These are phyloP conservation scores for Quercus wislizeni DNA, from an alignment of 306 rosid genomes.

Conservation along the genomic window DNA sequence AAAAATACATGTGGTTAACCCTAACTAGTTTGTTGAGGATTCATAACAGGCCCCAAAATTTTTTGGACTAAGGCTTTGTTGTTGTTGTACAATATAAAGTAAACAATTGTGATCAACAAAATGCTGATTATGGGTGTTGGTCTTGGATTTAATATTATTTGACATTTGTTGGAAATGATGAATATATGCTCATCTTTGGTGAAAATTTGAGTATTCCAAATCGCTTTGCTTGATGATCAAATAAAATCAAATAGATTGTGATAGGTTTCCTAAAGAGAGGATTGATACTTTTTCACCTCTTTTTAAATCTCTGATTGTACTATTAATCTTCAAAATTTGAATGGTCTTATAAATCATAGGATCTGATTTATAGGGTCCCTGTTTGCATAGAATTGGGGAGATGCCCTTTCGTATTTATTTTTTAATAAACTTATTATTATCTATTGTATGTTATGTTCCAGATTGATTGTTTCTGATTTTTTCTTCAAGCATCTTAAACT, in stretches of 20 bases:
- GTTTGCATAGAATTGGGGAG: neutral
- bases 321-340: neutral
- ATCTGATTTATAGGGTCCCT: neutral
- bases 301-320: neutral
- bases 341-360: neutral
- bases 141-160: neutral
- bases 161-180: neutral
- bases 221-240: too few relatives aligned
- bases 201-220: neutral
- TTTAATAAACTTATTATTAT: neutral
- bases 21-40: too few relatives aligned
- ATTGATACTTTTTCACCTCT: neutral
- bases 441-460: neutral
- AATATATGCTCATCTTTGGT: neutral
- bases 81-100: too few relatives aligned
- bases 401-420: too few relatives aligned
- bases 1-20: too few relatives aligned
- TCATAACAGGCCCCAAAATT: too few relatives aligned
- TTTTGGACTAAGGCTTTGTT: too few relatives aligned
- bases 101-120: neutral
- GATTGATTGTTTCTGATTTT: slow-evolving; percentile 1
- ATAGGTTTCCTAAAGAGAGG: too few relatives aligned
- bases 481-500: neutral
- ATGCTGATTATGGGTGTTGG: neutral
- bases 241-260: too few relatives aligned